Evolutionary conservation across 441 rosid species (phyloP).

Genomic region (Gossypium armourianum): DNA sequence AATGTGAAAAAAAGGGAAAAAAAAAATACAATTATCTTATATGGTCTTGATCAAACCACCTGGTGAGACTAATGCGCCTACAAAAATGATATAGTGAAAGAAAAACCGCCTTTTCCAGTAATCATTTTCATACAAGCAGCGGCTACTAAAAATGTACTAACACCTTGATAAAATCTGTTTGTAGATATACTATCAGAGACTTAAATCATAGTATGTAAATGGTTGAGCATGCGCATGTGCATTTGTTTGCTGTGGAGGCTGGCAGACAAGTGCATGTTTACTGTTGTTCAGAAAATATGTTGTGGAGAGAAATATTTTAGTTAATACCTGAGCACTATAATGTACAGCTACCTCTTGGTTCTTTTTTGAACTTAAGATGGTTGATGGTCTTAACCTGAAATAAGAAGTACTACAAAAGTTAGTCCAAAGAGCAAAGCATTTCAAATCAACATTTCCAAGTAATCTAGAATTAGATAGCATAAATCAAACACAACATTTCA

Average conservation of each 20-base stretch:
- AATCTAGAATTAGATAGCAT: conserved; percentile 9
- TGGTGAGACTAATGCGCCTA: background rate
- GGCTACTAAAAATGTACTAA: background rate
- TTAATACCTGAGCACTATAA: conserved; percentile 46
- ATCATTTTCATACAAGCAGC: background rate
- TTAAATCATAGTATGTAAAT: background rate
- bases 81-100: background rate
- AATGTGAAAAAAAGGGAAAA: background rate
- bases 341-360: conserved; percentile 42
- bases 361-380: conserved; percentile 43
- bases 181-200: background rate
- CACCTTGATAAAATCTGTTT: background rate
- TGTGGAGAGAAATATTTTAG: background rate
- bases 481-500: background rate
- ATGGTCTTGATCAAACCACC: background rate
- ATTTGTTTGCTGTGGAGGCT: background rate
- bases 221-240: background rate
- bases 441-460: conserved; percentile 7
- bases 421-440: conserved; percentile 4
- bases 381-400: conserved; percentile 65
- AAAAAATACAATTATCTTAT: background rate
- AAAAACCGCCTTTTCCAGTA: background rate
- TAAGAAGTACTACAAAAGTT: background rate
- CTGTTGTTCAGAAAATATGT: background rate
- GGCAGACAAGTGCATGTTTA: background rate